Percentiles rank a stretch among this genome's conserved stretches.
Conservation (phyloP, 192 early-diverging fungal genomes). For the Anaeromyces robustus region DNA sequence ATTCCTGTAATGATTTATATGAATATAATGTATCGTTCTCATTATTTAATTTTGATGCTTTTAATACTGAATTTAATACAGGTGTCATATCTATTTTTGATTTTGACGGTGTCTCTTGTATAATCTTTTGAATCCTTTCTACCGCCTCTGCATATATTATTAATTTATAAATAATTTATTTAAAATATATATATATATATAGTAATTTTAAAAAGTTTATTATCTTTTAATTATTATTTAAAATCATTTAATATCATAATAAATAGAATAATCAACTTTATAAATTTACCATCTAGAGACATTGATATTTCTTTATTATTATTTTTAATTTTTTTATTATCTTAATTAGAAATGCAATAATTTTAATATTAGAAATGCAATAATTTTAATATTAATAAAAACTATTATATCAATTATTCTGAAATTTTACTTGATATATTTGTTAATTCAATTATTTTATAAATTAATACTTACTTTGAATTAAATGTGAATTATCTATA, state of each 20-base stretch:
- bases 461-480: no score
- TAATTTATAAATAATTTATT: neutral
- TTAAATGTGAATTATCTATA: neutral
- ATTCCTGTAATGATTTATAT: neutral
- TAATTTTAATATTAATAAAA: no score
- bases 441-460: no score
- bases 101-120: neutral
- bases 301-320: neutral
- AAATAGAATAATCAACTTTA: neutral
- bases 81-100: neutral
- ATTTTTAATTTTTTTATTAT: neutral
- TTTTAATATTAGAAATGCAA: no score
- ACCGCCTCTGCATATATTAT: neutral
- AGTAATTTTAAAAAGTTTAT: no score
- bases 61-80: neutral
- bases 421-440: no score
- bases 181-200: no score
- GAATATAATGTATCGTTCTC: neutral
- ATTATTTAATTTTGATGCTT: neutral
- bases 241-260: no score
- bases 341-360: no score
- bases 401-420: no score
- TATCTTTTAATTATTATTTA: no score
- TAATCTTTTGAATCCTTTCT: neutral
- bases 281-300: neutral